Evolutionary conservation across 2,329 filamentous ascomycete genomes (phyloP), one percentile per base, ranked within the genome.

Genomic region (Tetracladium maxilliforme): DNA sequence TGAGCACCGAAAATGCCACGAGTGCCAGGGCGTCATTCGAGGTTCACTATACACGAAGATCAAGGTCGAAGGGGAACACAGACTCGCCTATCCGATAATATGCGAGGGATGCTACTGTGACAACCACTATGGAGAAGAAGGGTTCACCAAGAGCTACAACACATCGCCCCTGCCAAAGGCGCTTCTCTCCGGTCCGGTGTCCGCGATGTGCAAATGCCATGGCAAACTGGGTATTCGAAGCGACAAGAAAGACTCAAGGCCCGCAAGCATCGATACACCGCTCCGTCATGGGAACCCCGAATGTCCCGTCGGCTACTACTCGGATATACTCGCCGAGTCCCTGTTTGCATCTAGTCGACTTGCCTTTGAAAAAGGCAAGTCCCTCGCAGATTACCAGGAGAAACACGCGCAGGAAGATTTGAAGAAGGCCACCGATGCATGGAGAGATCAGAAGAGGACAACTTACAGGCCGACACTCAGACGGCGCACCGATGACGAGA

Each of bases 51-150:
- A 45, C 22, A 14, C 21, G 7, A 34, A 33, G 7, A 21, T 26
- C 1, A 16, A 21, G n/a, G 19, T 27, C 4, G 16, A 35, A 10
- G 24, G 21, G 5, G n/a, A 22, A 15, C 21, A 25, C 8, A 28
- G 29, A 0, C 10, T 23, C 4, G 19, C 26, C 10, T 16, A 26
- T 13, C 15, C 16, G 10, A n/a, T n/a, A n/a, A 29, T 52, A n/a
- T 52, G 47, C 29, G 48, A 52, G 25, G 25, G 23, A 11, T 54
- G 51, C 30, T 53, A 52, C 27, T 30, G 44, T 14, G 22, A 30
- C 4, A 29, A 31, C 1, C 36, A 44, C 27, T 44, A 45, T 19
- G 43, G 43, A 6, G 32, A 43, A 4, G 14, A 25, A 4, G 26
- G 31, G 1, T 50, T 41, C 27, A 23, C 27, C 3, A 53, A 53